Evolutionary conservation across 495 filamentous ascomycete genomes (phyloP).

Genomic region (Aspergillus kassunensis): DNA sequence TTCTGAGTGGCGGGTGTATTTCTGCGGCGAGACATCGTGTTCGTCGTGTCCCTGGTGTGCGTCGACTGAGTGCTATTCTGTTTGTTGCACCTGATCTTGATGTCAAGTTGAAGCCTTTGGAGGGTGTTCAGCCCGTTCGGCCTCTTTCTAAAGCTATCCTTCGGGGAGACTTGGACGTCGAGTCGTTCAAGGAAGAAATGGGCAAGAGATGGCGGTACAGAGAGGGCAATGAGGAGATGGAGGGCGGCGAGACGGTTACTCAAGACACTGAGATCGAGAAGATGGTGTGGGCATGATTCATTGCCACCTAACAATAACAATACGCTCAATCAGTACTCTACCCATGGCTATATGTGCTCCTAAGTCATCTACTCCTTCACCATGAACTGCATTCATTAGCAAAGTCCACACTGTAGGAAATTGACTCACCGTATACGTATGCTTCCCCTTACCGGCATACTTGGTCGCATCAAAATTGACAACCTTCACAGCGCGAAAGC

Average conservation of each 20-base stretch:
- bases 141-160: not conserved
- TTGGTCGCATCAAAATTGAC: slow-evolving; percentile 25
- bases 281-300: not conserved
- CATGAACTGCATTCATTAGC: no score
- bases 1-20: not conserved
- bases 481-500: slow-evolving; percentile 45
- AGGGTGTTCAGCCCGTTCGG: not conserved
- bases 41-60: not conserved
- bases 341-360: no score
- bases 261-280: slow-evolving; percentile 3
- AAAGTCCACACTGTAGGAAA: no score
- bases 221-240: slow-evolving; percentile 2
- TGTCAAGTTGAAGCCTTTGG: not conserved
- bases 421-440: slow-evolving; percentile 1
- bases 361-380: no score
- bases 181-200: not conserved
- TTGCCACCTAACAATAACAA: no score
- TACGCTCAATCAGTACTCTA: no score
- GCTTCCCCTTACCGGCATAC: slow-evolving; percentile 19
- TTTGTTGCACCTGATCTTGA: not conserved
- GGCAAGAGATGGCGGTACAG: slow-evolving; percentile 2
- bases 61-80: not conserved
- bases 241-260: not conserved
- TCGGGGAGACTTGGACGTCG: not conserved
- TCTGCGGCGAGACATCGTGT: not conserved